Evolutionary conservation across 306 rosid species (phyloP), one percentile per base, ranked within the genome.

Genomic region (Astragalus glycyphyllos): DNA sequence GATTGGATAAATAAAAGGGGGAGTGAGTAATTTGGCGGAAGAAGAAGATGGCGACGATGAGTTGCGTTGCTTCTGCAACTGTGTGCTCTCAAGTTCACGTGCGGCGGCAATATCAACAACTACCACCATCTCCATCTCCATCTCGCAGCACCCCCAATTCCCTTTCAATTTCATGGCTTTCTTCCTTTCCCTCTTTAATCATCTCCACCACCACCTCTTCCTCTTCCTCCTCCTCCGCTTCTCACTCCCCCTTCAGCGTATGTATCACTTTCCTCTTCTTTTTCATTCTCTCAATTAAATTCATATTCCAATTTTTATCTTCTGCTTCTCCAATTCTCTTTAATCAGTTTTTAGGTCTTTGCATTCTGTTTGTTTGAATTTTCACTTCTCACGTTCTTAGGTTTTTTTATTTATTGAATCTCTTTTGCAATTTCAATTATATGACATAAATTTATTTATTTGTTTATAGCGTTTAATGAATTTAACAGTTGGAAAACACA

Each of bases 111-210:
- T 29, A 38, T 14, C 64, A 49, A 49, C 47, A 49, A 49, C 47
- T 15, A 11, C 23, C 38, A 4, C 48, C n/a, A 34, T 23, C 74
- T n/a, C 54, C n/a, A n/a, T n/a, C n/a, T n/a, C n/a, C n/a, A n/a
- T n/a, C n/a, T n/a, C n/a, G n/a, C n/a, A n/a, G 45, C 72, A 8
- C 31, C 4, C 82, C 83, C 76, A 40, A 58, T 16, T 71, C 76
- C 8, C 76, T 83, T 51, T 85, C 94, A 8, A 79, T 84, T 42
- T 86, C 90, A 16, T 88, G 86, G 87, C 40, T 79, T 0, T 77
- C 84, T 65, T 81, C 90, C 9, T 79, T 86, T 62, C 85, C 89
- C 60, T 69, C 73, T 15, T 68, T 86, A 5, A 50, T 38, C 53
- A 26, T 70, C 13, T 44, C 4, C 58, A 51, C 7, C n/a, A 3